Evolutionary conservation across 257 asterid genomes (phyloP).

Genomic region (Solanum chaucha): DNA sequence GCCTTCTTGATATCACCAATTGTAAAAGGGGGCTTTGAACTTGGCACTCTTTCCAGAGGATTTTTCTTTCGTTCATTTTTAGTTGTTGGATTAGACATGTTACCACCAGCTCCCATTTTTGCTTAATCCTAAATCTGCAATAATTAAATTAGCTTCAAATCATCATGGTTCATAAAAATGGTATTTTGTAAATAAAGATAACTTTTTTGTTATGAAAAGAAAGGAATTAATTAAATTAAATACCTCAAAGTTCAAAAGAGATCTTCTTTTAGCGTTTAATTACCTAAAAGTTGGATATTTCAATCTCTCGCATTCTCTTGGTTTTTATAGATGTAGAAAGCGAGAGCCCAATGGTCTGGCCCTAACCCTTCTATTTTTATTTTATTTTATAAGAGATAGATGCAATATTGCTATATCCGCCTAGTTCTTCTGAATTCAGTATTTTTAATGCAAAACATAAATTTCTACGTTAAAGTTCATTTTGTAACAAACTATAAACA

Average conservation of each 20-base stretch:
- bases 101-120: neutral
- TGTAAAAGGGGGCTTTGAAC: slow-evolving; percentile 3
- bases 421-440: neutral
- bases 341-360: neutral
- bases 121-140: too few species aligned
- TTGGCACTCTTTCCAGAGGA: neutral
- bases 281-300: neutral
- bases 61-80: neutral
- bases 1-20: neutral
- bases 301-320: neutral
- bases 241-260: neutral
- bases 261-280: neutral
- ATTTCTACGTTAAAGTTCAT: neutral
- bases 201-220: too few species aligned
- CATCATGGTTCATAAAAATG: too few species aligned
- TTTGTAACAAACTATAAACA: neutral
- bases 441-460: neutral
- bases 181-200: too few species aligned
- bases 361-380: neutral
- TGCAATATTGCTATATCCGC: neutral
- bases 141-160: too few species aligned
- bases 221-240: neutral
- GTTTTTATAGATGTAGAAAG: neutral
- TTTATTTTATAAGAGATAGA: neutral
- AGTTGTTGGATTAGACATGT: neutral